A percentile compares a stretch with the other conserved stretches of the same genome.
Evolutionary conservation across 2,329 filamentous ascomycete species (phyloP).

Genomic region (Alternaria conjuncta): DNA sequence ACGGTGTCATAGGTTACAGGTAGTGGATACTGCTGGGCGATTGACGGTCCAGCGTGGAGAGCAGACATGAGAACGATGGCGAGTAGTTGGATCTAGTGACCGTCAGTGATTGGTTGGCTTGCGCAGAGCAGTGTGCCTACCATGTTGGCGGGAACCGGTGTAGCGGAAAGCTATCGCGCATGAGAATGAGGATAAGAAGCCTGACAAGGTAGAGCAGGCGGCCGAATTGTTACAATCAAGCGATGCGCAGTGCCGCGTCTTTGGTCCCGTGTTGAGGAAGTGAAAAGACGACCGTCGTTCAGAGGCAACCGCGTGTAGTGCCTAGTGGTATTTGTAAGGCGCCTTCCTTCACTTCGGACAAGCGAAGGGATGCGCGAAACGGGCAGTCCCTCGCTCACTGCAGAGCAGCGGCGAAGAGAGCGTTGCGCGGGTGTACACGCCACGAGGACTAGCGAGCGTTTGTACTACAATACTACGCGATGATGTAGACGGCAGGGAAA

Average conservation of each 20-base stretch:
- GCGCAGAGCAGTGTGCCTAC: constrained; percentile 1
- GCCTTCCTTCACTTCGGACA: not conserved
- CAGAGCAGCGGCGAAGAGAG: constrained; percentile 3
- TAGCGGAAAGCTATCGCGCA: constrained; percentile 15
- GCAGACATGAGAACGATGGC: constrained; percentile 20
- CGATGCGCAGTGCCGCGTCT: not conserved
- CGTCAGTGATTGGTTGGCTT: not conserved
- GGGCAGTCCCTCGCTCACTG: not conserved
- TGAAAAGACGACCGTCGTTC: not conserved
- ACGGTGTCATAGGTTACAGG: constrained; percentile 56
- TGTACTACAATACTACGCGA: not conserved
- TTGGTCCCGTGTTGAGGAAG: not conserved
- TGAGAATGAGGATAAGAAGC: constrained; percentile 20
- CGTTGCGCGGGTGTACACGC: not conserved
- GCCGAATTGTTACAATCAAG: not conserved
- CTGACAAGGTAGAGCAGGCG: not conserved
- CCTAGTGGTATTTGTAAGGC: constrained; percentile 1
- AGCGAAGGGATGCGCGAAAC: not conserved
- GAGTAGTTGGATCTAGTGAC: constrained; percentile 1
- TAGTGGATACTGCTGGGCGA: constrained; percentile 53
- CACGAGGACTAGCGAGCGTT: not conserved
- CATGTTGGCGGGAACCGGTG: constrained; percentile 3
- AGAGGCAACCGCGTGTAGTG: not conserved
- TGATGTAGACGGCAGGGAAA: not conserved
- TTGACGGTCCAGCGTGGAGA: constrained; percentile 18